Evolutionary conservation across 306 rosid species (phyloP).

Genomic region (Cucumis melo): DNA sequence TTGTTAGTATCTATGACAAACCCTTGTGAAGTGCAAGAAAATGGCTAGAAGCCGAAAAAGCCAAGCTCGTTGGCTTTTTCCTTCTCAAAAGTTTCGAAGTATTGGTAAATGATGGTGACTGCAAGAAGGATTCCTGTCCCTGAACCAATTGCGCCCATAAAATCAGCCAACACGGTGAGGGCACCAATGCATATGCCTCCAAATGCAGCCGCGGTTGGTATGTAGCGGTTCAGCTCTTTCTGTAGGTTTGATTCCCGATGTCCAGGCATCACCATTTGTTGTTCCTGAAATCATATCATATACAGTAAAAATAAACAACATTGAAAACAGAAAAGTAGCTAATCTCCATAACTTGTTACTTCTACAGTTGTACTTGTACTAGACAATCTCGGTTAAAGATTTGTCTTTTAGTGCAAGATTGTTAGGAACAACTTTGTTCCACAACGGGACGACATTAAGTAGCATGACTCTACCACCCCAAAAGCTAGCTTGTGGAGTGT

Average conservation of each 20-base stretch:
- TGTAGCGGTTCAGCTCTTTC: constrained; percentile 76
- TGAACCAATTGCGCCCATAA: constrained; percentile 93
- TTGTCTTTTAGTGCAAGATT: not conserved
- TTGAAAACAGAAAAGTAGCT: not conserved
- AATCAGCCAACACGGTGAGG: constrained; percentile 81
- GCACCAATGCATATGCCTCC: constrained; percentile 94
- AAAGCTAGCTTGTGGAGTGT: too few species aligned
- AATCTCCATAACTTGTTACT: not conserved
- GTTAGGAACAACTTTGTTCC: too few species aligned
- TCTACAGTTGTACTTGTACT: not conserved
- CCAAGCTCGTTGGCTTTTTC: constrained; percentile 90
- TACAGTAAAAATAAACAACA: not conserved
- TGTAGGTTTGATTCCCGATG: constrained; percentile 85
- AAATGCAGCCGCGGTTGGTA: constrained; percentile 87
- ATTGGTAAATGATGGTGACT: constrained; percentile 82
- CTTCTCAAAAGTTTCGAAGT: constrained; percentile 83
- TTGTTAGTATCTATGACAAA: not conserved
- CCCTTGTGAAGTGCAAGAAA: not conserved
- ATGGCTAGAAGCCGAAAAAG: constrained; percentile 62
- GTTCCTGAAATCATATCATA: constrained; percentile 42
- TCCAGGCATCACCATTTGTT: constrained; percentile 97
- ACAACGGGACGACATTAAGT: too few species aligned
- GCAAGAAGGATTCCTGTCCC: constrained; percentile 89
- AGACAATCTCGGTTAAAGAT: not conserved
- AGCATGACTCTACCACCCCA: too few species aligned